Evolutionary conservation across 441 rosid genomes (phyloP), one percentile per base, ranked within the genome.

Genomic region (Arabidopsis lyrata): DNA sequence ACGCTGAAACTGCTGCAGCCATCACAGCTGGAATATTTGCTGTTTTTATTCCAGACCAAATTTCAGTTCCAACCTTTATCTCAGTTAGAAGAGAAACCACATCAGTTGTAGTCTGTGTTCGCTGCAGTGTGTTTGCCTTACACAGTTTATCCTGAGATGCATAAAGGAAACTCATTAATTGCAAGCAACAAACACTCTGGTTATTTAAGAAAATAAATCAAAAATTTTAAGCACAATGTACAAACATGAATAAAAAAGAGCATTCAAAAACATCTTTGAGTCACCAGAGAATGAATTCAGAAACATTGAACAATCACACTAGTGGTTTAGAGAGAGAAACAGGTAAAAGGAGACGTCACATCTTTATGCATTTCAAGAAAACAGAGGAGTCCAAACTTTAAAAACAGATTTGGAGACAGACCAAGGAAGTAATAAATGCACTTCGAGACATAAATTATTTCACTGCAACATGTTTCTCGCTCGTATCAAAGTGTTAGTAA

Each of bases 1-100:
- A 91, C 10, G 95, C 99, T 55, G 99, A 96, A 44, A 87, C 96
- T 29, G 97, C 97, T 24, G 97, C 97, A 74, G 90, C 93, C 90
- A 89, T 86, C 83, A 90, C 97, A 34, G 97, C 91, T 68, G 99
- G 99, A 80, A 92, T 78, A 78, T 90, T 88, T 69, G 91, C 90
- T 38, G 96, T 83, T 34, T 77, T 80, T 72, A 80, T 80, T 41
- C 92, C 92, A 53, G 87, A 66, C 97, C 97, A 91, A 75, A 81
- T 82, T 66, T 90, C 93, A 90, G 88, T 86, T 60, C 92, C 93
- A 74, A 91, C 86, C 75, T 81, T 82, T 84, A 90, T 90, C 86
- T 94, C 96, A 78, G 92, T 81, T 74, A 94, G 81, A 74, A 91
- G 89, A 81, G 98, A 94, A 31, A 90, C 86, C 72, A 90, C 90